These are phyloP conservation scores for Aspergillus hiratsukae DNA, from an alignment of 2,329 filamentous ascomycete genomes.

Conservation along the genomic window DNA sequence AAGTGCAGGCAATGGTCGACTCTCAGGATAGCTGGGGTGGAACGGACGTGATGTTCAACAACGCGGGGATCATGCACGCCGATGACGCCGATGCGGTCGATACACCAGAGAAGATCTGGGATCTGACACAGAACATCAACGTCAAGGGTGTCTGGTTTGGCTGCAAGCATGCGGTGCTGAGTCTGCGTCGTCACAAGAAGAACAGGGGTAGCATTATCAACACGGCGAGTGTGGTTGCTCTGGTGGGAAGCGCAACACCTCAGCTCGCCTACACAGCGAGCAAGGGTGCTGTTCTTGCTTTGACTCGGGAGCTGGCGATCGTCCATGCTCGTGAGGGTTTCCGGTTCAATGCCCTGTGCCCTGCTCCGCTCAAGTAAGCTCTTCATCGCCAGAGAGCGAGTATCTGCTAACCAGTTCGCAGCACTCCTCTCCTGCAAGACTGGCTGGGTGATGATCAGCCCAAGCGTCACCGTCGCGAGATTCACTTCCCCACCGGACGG, in stretches of 20 bases:
- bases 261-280: slow-evolving; percentile 91
- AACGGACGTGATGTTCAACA: slow-evolving; percentile 92
- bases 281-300: slow-evolving; percentile 85
- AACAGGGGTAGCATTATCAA: slow-evolving; percentile 80
- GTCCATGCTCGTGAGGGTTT: slow-evolving; percentile 86
- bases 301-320: slow-evolving; percentile 87
- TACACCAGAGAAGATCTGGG: slow-evolving; percentile 89
- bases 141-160: slow-evolving; percentile 99
- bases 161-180: slow-evolving; percentile 82
- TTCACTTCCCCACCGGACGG: slow-evolving; percentile 82
- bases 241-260: slow-evolving; percentile 81
- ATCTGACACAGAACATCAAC: slow-evolving; percentile 88
- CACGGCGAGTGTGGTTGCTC: slow-evolving; percentile 81
- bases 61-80: slow-evolving; percentile 93
- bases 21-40: slow-evolving; percentile 79
- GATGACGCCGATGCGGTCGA: slow-evolving; percentile 73
- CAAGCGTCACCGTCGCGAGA: slow-evolving; percentile 76
- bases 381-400: neutral
- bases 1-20: slow-evolving; percentile 71
- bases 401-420: slow-evolving; percentile 20
- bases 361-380: slow-evolving; percentile 73
- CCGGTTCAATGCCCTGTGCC: slow-evolving; percentile 87
- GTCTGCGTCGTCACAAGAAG: slow-evolving; percentile 76
- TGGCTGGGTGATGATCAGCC: slow-evolving; percentile 83
- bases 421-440: slow-evolving; percentile 83